Conservation (phyloP, 768 basidiomycete species). For the Pholiota microspora region DNA sequence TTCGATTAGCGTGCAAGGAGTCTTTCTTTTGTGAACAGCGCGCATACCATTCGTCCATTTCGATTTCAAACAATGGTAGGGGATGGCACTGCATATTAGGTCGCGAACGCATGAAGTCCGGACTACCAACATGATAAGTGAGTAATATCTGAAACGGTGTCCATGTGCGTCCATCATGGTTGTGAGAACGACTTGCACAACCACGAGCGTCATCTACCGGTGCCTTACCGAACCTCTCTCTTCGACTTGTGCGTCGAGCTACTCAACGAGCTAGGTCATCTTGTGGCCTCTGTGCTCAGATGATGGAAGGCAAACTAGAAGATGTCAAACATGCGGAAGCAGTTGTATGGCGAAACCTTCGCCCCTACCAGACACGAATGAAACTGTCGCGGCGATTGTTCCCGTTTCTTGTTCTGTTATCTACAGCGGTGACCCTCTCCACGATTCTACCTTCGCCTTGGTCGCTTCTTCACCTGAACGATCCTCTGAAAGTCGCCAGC, state of each 20-base stretch:
- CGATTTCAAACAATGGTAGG: too few species aligned
- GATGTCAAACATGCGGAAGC: not conserved
- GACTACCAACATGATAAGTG: too few species aligned
- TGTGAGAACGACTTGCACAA: too few species aligned
- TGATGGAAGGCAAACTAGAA: not conserved
- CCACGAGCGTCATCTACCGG: not conserved
- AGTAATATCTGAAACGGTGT: not conserved
- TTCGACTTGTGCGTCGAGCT: not conserved
- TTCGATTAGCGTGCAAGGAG: too few species aligned
- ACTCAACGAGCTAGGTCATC: not conserved
- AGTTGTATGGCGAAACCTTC: not conserved
- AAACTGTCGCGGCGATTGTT: not conserved
- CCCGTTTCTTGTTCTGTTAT: slow-evolving; percentile 26
- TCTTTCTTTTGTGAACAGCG: too few species aligned
- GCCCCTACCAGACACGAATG: not conserved
- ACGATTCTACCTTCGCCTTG: slow-evolving; percentile 32
- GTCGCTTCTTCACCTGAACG: slow-evolving; percentile 23
- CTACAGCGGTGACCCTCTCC: slow-evolving; percentile 31
- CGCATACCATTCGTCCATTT: too few species aligned
- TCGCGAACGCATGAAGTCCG: too few species aligned
- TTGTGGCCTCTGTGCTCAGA: not conserved
- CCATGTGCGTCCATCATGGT: not conserved
- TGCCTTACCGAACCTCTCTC: not conserved
- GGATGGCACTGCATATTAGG: too few species aligned
- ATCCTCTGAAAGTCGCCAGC: slow-evolving; percentile 19